A percentile compares a stretch with the other conserved stretches of the same genome.
Conservation (phyloP, 169 alveolate genomes). For the Babesia ovis region DNA sequence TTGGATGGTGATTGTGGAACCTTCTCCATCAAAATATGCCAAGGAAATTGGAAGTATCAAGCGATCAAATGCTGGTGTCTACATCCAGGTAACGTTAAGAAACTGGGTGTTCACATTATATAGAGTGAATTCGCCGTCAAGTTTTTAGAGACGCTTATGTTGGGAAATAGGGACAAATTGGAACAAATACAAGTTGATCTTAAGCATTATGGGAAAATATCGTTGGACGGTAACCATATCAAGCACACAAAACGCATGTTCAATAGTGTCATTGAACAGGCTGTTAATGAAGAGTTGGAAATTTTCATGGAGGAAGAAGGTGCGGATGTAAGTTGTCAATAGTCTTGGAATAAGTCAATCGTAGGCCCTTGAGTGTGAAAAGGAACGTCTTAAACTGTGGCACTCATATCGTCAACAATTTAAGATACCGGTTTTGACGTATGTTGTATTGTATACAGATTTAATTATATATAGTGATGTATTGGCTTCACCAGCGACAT, state of each 20-base stretch:
- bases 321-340: slow-evolving; percentile 52
- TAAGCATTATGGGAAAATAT: slow-evolving; percentile 53
- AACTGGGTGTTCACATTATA: background rate
- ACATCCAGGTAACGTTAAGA: slow-evolving; percentile 66
- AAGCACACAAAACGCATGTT: slow-evolving; percentile 70
- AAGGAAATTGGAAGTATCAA: slow-evolving; percentile 74
- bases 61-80: slow-evolving; percentile 76
- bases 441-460: background rate
- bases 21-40: slow-evolving; percentile 71
- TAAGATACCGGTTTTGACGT: slow-evolving; percentile 63
- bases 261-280: slow-evolving; percentile 70
- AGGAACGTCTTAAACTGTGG: slow-evolving; percentile 64
- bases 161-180: slow-evolving; percentile 60
- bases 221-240: slow-evolving; percentile 78
- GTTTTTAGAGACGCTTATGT: slow-evolving; percentile 70
- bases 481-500: slow-evolving; percentile 66
- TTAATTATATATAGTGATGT: slow-evolving; percentile 42
- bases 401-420: slow-evolving; percentile 62
- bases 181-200: slow-evolving; percentile 43
- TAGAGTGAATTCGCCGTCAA: slow-evolving; percentile 73
- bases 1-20: slow-evolving; percentile 77
- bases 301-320: slow-evolving; percentile 61
- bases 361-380: slow-evolving; percentile 51
- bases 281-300: slow-evolving; percentile 69
- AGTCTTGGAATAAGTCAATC: slow-evolving; percentile 9